phyloP scores from a whole-genome alignment of 257 asterid species.

The Lycium barbarum region DNA sequence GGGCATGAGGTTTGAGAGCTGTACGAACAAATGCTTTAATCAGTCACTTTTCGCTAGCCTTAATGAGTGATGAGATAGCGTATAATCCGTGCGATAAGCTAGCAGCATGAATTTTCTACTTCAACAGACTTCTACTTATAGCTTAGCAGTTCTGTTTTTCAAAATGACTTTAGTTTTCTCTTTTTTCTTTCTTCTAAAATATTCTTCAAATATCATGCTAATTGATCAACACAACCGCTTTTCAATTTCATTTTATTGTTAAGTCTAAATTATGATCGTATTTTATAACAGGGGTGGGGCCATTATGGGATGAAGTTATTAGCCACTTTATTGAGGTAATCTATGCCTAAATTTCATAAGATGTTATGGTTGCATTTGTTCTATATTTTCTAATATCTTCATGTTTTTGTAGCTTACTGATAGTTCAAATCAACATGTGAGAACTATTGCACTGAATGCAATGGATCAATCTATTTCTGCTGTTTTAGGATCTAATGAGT shows the following conservation, averaged over 20 bases:
- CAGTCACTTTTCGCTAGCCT: too few species aligned
- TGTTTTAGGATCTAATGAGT: slow-evolving; percentile 84
- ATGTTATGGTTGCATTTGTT: slow-evolving; percentile 23
- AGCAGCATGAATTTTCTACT: too few species aligned
- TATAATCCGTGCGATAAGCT: too few species aligned
- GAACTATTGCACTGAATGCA: slow-evolving; percentile 83
- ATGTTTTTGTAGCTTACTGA: slow-evolving; percentile 77
- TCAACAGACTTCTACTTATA: too few species aligned
- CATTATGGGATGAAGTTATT: slow-evolving; percentile 89
- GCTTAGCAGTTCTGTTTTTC: too few species aligned
- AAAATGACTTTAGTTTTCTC: too few species aligned
- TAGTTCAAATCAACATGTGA: slow-evolving; percentile 73
- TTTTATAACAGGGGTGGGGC: slow-evolving; percentile 80
- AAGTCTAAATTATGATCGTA: background rate
- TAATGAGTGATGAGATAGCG: too few species aligned
- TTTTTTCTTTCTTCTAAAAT: too few species aligned
- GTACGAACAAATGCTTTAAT: too few species aligned
- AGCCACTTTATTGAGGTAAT: slow-evolving; percentile 91
- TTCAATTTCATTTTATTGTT: background rate
- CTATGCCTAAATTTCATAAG: slow-evolving; percentile 23
- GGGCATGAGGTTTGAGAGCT: too few species aligned
- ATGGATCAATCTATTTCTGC: slow-evolving; percentile 95
- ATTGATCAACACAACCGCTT: too few species aligned
- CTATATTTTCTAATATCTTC: slow-evolving; percentile 27
- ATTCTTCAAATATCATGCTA: too few species aligned